phyloP scores from a whole-genome alignment of 2,329 filamentous ascomycete species.

The Colletotrichum noveboracense region DNA sequence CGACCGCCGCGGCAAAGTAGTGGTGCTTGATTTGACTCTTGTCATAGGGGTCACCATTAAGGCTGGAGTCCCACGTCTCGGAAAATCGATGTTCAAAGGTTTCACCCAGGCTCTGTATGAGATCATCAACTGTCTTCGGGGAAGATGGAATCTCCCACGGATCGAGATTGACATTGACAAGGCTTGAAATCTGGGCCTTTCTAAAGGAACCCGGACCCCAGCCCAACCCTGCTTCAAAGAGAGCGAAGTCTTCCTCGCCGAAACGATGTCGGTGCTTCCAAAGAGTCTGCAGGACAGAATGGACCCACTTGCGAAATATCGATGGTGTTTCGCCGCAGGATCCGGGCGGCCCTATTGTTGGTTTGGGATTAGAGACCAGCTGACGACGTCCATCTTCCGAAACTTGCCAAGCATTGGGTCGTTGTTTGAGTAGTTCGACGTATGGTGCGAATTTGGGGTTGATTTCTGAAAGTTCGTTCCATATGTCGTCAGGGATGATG shows the following conservation, averaged over 20 bases:
- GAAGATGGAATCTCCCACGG: too few species aligned
- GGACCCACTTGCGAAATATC: not conserved
- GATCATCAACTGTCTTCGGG: too few species aligned
- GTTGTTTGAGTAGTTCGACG: fast-evolving
- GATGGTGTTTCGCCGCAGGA: not conserved
- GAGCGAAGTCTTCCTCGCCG: not conserved
- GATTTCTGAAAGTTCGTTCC: not conserved
- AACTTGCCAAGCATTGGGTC: not conserved
- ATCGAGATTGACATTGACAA: too few species aligned
- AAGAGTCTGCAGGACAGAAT: not conserved
- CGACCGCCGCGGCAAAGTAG: not conserved
- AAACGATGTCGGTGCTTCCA: not conserved
- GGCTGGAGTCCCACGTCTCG: not conserved
- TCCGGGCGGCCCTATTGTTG: not conserved
- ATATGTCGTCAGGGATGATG: not conserved
- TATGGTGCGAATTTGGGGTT: not conserved
- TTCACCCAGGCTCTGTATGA: too few species aligned
- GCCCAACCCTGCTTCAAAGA: not conserved
- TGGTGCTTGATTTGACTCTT: not conserved
- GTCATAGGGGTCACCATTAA: not conserved
- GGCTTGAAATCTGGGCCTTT: too few species aligned
- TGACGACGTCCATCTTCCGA: too few species aligned
- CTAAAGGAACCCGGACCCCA: too few species aligned
- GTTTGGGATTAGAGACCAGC: too few species aligned
- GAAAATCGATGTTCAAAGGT: too few species aligned